phyloP scores from a whole-genome alignment of 208 protist species.

The Strigomonas culicis region DNA sequence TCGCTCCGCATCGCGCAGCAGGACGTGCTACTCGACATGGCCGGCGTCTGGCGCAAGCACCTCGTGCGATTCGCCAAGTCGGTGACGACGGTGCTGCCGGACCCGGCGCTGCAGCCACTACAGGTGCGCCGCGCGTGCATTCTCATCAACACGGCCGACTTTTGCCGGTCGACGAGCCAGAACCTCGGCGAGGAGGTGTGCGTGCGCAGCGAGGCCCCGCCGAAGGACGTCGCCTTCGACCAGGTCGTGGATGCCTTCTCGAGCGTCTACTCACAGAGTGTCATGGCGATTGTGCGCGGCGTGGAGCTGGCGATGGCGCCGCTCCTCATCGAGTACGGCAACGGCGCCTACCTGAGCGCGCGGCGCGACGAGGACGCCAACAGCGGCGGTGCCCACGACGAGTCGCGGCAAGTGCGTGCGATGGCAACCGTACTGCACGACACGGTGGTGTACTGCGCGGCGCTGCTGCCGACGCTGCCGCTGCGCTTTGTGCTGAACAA shows the following conservation, averaged over 20 bases:
- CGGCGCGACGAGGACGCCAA: background rate
- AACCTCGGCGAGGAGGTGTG: conserved; percentile 81
- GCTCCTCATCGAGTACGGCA: conserved; percentile 64
- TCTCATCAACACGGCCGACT: conserved; percentile 83
- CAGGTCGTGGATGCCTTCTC: conserved; percentile 73
- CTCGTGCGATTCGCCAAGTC: conserved; percentile 54
- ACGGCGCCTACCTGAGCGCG: conserved; percentile 41
- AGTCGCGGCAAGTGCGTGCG: conserved; percentile 52
- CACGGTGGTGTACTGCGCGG: conserved; percentile 56
- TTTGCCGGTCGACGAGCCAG: conserved; percentile 70
- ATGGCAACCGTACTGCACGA: conserved; percentile 65
- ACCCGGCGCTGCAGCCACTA: conserved; percentile 31
- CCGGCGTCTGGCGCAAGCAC: conserved; percentile 73
- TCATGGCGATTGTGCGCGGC: conserved; percentile 67
- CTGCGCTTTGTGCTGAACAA: conserved; percentile 87
- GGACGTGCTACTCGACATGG: conserved; percentile 86
- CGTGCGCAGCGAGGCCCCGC: conserved; percentile 49
- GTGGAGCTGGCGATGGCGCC: conserved; percentile 44
- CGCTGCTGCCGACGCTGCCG: conserved; percentile 42
- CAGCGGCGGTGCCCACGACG: conserved; percentile 37
- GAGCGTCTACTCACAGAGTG: conserved; percentile 50
- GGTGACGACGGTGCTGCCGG: conserved; percentile 35
- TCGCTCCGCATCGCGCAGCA: conserved; percentile 80
- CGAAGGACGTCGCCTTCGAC: conserved; percentile 73
- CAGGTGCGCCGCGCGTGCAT: conserved; percentile 78